phyloP scores from a whole-genome alignment of 2,329 filamentous ascomycete genomes.

The Domatiomyces globalis region DNA sequence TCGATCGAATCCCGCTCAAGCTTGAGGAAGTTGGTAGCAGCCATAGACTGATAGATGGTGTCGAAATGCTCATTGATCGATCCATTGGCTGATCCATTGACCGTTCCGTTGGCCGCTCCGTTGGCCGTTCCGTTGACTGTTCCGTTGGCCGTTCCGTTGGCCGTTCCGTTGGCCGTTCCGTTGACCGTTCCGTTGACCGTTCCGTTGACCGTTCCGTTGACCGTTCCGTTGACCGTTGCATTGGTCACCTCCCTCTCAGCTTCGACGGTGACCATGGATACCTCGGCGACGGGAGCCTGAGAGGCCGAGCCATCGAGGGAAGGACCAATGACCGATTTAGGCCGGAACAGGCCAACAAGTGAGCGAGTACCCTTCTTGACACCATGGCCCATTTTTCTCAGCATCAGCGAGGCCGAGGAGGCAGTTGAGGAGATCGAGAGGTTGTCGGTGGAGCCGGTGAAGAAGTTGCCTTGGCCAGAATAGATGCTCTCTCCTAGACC shows the following conservation, averaged over 20 bases:
- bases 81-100: constrained; percentile 44
- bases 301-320: constrained; percentile 50
- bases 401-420: constrained; percentile 36
- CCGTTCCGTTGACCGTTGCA: constrained; percentile 55
- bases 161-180: constrained; percentile 58
- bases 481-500: constrained; percentile 92
- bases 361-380: constrained; percentile 89
- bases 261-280: constrained; percentile 92
- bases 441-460: constrained; percentile 86
- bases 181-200: constrained; percentile 43
- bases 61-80: constrained; percentile 62
- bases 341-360: constrained; percentile 83
- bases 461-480: constrained; percentile 66
- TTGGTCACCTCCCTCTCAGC: constrained; percentile 78
- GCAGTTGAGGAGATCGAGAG: constrained; percentile 41
- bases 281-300: constrained; percentile 62
- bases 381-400: constrained; percentile 97
- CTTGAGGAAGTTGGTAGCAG: constrained; percentile 62
- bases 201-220: constrained; percentile 66
- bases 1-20: constrained; percentile 73
- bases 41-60: constrained; percentile 42
- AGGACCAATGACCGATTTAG: constrained; percentile 77
- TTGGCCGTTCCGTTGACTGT: constrained; percentile 58
- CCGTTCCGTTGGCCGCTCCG: constrained; percentile 48
- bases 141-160: too few species aligned